These are phyloP conservation scores for Serendipita sp. DNA, from an alignment of 768 basidiomycete genomes.

Conservation along the genomic window DNA sequence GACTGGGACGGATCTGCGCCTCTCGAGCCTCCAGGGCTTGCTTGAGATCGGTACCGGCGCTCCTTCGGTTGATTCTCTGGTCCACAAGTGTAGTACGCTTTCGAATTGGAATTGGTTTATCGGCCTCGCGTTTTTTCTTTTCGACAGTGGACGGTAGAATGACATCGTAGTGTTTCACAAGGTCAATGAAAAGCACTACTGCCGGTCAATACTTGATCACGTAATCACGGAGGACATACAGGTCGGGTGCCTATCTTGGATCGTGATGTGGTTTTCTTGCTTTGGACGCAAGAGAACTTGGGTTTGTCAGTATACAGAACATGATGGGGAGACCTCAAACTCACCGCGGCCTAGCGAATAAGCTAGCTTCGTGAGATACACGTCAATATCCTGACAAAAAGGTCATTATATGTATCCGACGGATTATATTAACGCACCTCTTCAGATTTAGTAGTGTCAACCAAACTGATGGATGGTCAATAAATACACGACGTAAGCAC, in stretches of 20 bases:
- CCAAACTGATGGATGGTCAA: constrained; percentile 32
- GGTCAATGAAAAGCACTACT: constrained; percentile 68
- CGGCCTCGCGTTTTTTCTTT: constrained; percentile 75
- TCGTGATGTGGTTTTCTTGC: constrained; percentile 63
- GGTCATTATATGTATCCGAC: background rate
- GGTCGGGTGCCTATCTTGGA: constrained; percentile 80
- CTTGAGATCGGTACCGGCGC: constrained; percentile 47
- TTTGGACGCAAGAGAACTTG: constrained; percentile 70
- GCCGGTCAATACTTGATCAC: constrained; percentile 6
- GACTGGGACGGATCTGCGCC: constrained; percentile 35
- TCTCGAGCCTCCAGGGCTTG: constrained; percentile 46
- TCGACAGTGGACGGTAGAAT: constrained; percentile 69
- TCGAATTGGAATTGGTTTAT: constrained; percentile 63
- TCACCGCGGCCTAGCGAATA: constrained; percentile 74
- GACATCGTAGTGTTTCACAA: constrained; percentile 55
- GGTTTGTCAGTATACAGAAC: background rate
- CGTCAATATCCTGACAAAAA: constrained; percentile 38
- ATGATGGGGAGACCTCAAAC: constrained; percentile 16
- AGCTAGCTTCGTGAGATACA: constrained; percentile 76
- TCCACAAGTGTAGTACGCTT: constrained; percentile 81
- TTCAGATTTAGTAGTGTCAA: constrained; percentile 37
- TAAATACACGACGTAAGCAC: background rate
- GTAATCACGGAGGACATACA: constrained; percentile 26
- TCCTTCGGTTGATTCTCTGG: constrained; percentile 69
- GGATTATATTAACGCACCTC: background rate